Evolutionary conservation across 2,329 filamentous ascomycete genomes (phyloP).

Genomic region (Didymellaceae sp.): DNA sequence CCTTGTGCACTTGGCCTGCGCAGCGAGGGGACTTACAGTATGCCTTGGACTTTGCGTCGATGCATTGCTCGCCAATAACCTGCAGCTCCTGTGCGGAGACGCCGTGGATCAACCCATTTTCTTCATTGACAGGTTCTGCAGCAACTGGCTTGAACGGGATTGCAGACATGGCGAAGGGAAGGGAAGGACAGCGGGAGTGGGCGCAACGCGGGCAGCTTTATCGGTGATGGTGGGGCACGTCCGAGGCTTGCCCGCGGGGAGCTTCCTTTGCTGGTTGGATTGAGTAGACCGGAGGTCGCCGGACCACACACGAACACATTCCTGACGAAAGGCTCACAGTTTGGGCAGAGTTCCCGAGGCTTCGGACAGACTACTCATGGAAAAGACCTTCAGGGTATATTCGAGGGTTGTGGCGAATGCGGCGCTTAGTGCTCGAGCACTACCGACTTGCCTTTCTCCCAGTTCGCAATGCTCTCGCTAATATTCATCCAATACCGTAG

Average conservation of each 20-base stretch:
- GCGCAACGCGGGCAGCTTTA: conserved; percentile 26
- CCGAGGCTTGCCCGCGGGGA: conserved; percentile 18
- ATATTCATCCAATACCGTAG: conserved; percentile 93
- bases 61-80: conserved; percentile 66
- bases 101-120: conserved; percentile 54
- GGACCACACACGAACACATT: not conserved
- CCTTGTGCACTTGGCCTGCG: not conserved
- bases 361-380: too few species aligned
- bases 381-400: conserved; percentile 11
- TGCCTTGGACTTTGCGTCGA: conserved; percentile 75
- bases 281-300: conserved; percentile 12
- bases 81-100: conserved; percentile 70
- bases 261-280: conserved; percentile 14
- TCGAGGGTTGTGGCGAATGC: not conserved
- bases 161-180: conserved; percentile 43
- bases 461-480: conserved; percentile 76
- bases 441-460: conserved; percentile 78
- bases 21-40: conserved; percentile 69
- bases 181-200: conserved; percentile 11
- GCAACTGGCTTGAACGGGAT: conserved; percentile 37
- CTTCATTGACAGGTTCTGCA: conserved; percentile 39
- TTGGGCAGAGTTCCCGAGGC: too few species aligned
- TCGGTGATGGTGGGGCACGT: conserved; percentile 18
- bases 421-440: conserved; percentile 59
- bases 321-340: not conserved